Evolutionary conservation across 2,329 filamentous ascomycete species (phyloP).

Genomic region (Endothia cerciana): DNA sequence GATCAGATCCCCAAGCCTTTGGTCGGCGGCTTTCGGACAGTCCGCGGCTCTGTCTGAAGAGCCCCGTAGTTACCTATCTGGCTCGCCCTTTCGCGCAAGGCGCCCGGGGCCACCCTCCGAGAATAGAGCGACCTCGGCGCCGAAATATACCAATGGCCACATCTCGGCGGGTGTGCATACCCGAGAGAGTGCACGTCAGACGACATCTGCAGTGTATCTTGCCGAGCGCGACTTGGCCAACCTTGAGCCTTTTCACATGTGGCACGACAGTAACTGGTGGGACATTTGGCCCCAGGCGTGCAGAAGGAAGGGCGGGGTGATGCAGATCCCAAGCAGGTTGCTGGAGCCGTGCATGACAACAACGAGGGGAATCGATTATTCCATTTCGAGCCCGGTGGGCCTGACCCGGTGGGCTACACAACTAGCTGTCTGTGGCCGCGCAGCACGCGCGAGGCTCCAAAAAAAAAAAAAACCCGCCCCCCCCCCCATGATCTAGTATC

Average conservation of each 20-base stretch:
- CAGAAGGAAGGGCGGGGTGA: background rate
- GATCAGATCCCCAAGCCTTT: no score
- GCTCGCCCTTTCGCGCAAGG: slow-evolving; percentile 2
- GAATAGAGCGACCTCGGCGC: slow-evolving; percentile 3
- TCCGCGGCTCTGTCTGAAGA: no score
- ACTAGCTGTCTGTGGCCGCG: no score
- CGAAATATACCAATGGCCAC: background rate
- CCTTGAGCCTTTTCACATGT: background rate
- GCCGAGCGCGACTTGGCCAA: background rate
- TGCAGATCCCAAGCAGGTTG: no score
- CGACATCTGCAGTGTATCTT: background rate
- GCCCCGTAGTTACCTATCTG: no score
- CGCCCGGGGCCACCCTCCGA: background rate
- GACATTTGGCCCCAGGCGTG: background rate
- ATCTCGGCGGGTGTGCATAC: background rate
- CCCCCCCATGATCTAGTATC: background rate
- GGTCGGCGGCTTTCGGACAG: no score
- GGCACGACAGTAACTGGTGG: background rate
- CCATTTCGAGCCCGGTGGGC: no score
- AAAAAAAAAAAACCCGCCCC: no score
- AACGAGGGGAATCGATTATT: no score
- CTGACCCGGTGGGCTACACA: no score
- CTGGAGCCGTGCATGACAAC: no score
- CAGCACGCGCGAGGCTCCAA: background rate
- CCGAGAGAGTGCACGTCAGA: background rate